Conservation (phyloP, 371 early-diverging fungal genomes). For the Amoeboaphelidium protococcarum region DNA sequence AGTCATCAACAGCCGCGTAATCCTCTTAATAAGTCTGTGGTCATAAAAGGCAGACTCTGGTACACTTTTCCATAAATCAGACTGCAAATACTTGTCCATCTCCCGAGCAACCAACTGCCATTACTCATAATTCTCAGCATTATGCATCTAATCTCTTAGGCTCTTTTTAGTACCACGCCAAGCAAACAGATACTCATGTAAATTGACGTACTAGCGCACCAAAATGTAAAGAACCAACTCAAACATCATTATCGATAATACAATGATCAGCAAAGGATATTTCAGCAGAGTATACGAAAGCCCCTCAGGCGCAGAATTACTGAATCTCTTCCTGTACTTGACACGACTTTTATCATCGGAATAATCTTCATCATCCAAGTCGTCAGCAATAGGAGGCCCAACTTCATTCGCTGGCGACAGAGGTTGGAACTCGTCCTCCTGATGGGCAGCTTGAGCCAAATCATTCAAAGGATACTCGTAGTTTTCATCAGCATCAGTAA, state of each 20-base stretch:
- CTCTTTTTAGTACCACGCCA: slow-evolving; percentile 17
- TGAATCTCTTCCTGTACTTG: too few relatives aligned
- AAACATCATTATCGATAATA: slow-evolving; percentile 26
- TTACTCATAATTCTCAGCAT: slow-evolving; percentile 2
- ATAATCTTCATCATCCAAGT: neutral
- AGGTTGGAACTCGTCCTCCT: too few relatives aligned
- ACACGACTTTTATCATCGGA: neutral
- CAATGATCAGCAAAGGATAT: slow-evolving; percentile 30
- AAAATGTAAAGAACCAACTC: slow-evolving; percentile 36
- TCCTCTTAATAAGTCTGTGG: slow-evolving; percentile 21
- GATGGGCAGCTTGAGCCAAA: too few relatives aligned
- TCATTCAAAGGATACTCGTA: too few relatives aligned
- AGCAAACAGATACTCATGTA: slow-evolving; percentile 38
- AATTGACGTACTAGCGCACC: slow-evolving; percentile 34
- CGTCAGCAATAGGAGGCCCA: too few relatives aligned
- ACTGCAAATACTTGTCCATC: slow-evolving; percentile 3
- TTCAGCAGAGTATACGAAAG: slow-evolving; percentile 22
- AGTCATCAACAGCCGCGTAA: neutral
- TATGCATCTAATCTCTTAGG: slow-evolving; percentile 1
- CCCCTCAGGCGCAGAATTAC: slow-evolving; percentile 7
- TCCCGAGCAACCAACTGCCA: slow-evolving; percentile 11
- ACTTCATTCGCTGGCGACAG: too few relatives aligned
- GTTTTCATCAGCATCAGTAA: too few relatives aligned
- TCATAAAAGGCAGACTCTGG: slow-evolving; percentile 27
- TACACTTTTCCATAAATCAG: slow-evolving; percentile 3